These are phyloP conservation scores for Ogataea saltuana DNA, from an alignment of 805 yeast species.

Conservation along the genomic window DNA sequence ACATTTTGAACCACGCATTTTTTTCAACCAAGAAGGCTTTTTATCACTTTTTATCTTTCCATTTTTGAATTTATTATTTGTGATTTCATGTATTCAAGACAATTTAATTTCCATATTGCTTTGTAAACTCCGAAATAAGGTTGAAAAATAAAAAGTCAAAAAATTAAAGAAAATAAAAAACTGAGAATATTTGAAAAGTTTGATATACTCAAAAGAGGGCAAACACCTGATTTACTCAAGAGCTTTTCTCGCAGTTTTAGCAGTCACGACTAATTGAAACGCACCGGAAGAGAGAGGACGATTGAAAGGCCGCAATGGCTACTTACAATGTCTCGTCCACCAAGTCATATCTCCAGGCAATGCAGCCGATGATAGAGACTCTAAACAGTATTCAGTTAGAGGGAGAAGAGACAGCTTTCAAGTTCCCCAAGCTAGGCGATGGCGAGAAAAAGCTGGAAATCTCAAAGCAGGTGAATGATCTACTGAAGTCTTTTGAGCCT, in stretches of 20 bases:
- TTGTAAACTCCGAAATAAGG: conserved; percentile 3
- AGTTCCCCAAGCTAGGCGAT: conserved; percentile 35
- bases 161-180: not conserved
- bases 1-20: conserved; percentile 8
- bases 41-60: not conserved
- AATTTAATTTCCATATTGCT: not conserved
- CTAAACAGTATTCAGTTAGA: conserved; percentile 37
- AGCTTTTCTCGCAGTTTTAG: too few species aligned
- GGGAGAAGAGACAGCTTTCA: conserved; percentile 24
- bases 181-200: not conserved
- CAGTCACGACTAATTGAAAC: too few species aligned
- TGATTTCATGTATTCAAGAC: conserved; percentile 3
- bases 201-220: too few species aligned
- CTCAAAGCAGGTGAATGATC: conserved; percentile 24
- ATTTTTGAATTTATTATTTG: conserved; percentile 3
- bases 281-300: too few species aligned
- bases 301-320: conserved; percentile 38
- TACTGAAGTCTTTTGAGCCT: conserved; percentile 36
- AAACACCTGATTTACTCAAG: too few species aligned
- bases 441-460: conserved; percentile 33
- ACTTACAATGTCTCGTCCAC: conserved; percentile 63
- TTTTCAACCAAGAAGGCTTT: not conserved
- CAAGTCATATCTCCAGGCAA: conserved; percentile 75
- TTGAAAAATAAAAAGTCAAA: not conserved
- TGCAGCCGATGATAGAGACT: conserved; percentile 65